phyloP scores from a whole-genome alignment of 805 yeast genomes.

The Ogataea angusta region DNA sequence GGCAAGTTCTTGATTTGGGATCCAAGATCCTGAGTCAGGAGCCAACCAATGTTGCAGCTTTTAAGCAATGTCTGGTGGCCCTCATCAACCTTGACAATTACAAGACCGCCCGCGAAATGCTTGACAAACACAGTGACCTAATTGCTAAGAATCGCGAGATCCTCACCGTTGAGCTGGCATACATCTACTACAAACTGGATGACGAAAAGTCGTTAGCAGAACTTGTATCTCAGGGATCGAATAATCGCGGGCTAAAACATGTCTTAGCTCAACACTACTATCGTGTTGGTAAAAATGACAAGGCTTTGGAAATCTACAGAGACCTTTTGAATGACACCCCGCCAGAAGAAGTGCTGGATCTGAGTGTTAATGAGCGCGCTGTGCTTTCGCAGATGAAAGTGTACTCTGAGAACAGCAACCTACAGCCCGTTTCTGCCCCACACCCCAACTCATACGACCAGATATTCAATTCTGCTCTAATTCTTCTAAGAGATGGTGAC shows the following conservation, averaged over 20 bases:
- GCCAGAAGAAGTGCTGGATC: constrained; percentile 47
- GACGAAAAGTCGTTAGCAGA: constrained; percentile 26
- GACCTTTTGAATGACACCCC: constrained; percentile 33
- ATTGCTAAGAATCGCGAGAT: constrained; percentile 28
- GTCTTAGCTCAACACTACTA: constrained; percentile 52
- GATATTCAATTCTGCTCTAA: constrained; percentile 56
- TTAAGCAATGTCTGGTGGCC: constrained; percentile 48
- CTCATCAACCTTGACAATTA: constrained; percentile 59
- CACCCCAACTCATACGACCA: constrained; percentile 46
- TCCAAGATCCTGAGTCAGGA: constrained; percentile 27
- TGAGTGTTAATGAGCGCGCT: constrained; percentile 65
- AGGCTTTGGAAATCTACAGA: constrained; percentile 47
- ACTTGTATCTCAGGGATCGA: constrained; percentile 14
- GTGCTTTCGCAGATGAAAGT: constrained; percentile 47
- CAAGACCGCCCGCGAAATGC: constrained; percentile 42
- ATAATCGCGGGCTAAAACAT: constrained; percentile 42
- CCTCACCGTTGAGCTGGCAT: constrained; percentile 50
- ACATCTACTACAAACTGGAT: constrained; percentile 54
- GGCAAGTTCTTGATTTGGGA: constrained; percentile 32
- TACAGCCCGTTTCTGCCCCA: constrained; percentile 12
- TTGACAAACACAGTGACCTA: constrained; percentile 29
- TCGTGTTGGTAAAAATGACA: constrained; percentile 42
- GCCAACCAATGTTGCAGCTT: constrained; percentile 30
- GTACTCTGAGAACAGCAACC: constrained; percentile 3
- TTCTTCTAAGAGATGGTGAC: constrained; percentile 42